phyloP scores from a whole-genome alignment of 352 stramenopile species.

The Pythium plurisporium region DNA sequence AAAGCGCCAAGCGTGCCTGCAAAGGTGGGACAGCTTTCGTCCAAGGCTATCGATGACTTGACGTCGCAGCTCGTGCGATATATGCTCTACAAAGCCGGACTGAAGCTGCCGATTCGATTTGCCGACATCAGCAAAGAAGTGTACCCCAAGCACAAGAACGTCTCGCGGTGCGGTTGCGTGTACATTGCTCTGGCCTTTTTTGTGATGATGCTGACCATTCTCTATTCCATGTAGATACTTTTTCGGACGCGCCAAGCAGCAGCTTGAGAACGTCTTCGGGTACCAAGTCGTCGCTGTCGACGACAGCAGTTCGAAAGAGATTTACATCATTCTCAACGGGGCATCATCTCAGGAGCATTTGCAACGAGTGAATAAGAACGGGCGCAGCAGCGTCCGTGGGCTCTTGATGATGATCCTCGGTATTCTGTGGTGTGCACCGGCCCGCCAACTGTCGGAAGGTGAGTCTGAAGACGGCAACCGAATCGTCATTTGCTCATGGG shows the following conservation, averaged over 20 bases:
- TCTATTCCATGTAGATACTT: conserved; percentile 69
- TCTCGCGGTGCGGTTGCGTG: conserved; percentile 36
- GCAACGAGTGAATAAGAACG: conserved; percentile 69
- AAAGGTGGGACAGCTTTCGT: conserved; percentile 42
- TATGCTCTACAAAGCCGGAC: conserved; percentile 78
- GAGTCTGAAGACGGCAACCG: not conserved
- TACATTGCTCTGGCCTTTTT: not conserved
- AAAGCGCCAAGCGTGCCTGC: conserved; percentile 33
- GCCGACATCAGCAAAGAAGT: conserved; percentile 82
- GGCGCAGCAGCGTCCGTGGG: conserved; percentile 49
- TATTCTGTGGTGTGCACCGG: conserved; percentile 73
- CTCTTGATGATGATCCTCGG: conserved; percentile 82
- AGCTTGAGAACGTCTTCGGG: conserved; percentile 72
- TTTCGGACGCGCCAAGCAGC: conserved; percentile 70
- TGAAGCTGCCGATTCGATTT: conserved; percentile 78
- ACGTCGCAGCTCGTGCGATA: conserved; percentile 76
- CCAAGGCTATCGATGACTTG: conserved; percentile 69
- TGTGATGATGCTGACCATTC: not conserved
- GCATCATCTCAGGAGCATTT: conserved; percentile 68
- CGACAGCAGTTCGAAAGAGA: conserved; percentile 53
- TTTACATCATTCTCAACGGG: conserved; percentile 80
- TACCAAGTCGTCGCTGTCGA: conserved; percentile 74
- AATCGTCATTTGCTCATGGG: no score
- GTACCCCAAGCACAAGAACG: conserved; percentile 75
- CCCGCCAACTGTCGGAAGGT: conserved; percentile 70